phyloP scores from a whole-genome alignment of 192 early-diverging fungal species.

The Backusella australiensis region DNA sequence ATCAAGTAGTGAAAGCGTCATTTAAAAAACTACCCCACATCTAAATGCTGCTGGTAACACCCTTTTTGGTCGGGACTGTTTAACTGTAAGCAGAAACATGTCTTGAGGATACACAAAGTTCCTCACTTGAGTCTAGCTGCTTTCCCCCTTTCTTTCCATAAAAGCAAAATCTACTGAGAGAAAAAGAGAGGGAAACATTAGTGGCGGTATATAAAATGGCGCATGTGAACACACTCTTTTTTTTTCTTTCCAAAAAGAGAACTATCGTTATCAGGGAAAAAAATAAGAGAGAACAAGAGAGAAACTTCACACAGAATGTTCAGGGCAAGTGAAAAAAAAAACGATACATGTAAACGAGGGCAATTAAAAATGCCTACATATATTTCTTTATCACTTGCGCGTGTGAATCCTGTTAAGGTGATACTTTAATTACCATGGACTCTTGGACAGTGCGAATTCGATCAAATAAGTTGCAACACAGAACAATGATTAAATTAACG shows the following conservation, averaged over 20 bases:
- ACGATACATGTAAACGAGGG: neutral
- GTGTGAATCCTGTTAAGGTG: neutral
- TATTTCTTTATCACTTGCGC: neutral
- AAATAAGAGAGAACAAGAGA: neutral
- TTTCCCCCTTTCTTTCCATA: neutral
- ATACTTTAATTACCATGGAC: neutral
- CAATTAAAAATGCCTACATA: neutral
- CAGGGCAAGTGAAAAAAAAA: neutral
- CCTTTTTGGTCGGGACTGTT: neutral
- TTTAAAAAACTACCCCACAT: constrained; percentile 5
- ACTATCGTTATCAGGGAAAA: neutral
- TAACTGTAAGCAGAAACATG: constrained; percentile 3
- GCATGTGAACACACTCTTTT: neutral
- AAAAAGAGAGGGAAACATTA: neutral
- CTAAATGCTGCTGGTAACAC: neutral
- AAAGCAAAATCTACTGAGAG: neutral
- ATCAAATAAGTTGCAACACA: neutral
- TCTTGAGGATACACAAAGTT: neutral
- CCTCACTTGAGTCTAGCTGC: neutral
- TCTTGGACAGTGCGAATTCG: neutral
- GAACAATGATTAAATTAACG: neutral
- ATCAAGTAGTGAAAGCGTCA: constrained; percentile 3
- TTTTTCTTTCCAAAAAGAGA: neutral
- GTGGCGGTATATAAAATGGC: neutral
- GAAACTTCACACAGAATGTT: neutral